These are phyloP conservation scores for Mucor ambiguus DNA, from an alignment of 371 early-diverging fungal species.

Conservation along the genomic window DNA sequence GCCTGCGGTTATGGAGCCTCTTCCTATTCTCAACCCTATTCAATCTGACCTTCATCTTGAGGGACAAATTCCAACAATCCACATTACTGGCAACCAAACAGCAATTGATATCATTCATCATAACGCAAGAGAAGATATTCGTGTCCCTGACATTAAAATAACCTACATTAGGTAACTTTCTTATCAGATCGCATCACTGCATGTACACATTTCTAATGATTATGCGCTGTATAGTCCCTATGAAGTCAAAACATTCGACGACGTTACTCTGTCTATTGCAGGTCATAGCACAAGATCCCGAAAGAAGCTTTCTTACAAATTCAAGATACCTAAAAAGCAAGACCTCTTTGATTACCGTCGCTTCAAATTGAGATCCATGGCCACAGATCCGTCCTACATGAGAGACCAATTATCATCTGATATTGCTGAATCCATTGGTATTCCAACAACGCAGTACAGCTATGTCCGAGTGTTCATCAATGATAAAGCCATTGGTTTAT, in stretches of 20 bases:
- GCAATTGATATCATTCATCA: slow-evolving; percentile 29
- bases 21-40: slow-evolving; percentile 22
- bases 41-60: slow-evolving; percentile 23
- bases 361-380: slow-evolving; percentile 36
- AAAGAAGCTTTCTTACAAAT: slow-evolving; percentile 27
- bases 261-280: slow-evolving; percentile 22
- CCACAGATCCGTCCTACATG: slow-evolving; percentile 49
- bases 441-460: slow-evolving; percentile 42
- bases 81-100: slow-evolving; percentile 20
- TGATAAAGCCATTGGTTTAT: slow-evolving; percentile 36
- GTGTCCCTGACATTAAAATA: slow-evolving; percentile 19
- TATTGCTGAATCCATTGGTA: slow-evolving; percentile 43
- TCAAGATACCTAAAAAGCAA: slow-evolving; percentile 30
- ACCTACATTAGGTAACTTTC: slow-evolving; percentile 34
- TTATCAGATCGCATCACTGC: neutral
- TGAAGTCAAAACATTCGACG: slow-evolving; percentile 4
- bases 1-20: slow-evolving; percentile 11
- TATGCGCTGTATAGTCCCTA: slow-evolving; percentile 3
- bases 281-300: slow-evolving; percentile 26
- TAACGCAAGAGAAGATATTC: slow-evolving; percentile 21
- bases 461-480: slow-evolving; percentile 41
- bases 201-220: neutral
- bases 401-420: slow-evolving; percentile 52
- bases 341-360: slow-evolving; percentile 31
- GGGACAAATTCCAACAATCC: slow-evolving; percentile 29